Evolutionary conservation across 2,329 filamentous ascomycete genomes (phyloP), one percentile per base, ranked within the genome.

Genomic region (Arthrinium phaeospermum): DNA sequence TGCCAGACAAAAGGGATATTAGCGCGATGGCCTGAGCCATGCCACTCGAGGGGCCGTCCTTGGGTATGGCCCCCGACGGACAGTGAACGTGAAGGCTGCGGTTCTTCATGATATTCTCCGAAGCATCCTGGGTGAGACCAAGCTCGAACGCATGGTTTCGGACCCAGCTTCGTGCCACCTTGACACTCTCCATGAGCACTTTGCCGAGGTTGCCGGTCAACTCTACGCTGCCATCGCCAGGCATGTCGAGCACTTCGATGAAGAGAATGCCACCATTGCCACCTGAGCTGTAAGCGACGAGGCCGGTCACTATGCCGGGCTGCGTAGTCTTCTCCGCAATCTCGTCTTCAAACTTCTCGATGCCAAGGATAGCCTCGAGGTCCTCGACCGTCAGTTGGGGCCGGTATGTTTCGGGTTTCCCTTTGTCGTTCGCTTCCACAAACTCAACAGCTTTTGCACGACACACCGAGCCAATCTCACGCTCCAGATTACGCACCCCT

Each of bases 181-280:
- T 96, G 57, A 98, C 96, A 75, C 92, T 96, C 83, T 99, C 96
- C 83, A 98, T 98, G 73, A 99, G 90, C 44, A 99, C 96, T 77
- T 98, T 95, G 75, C 96, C 96, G 8, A 99, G 91, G 82, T 97
- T 98, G 74, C 96, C 96, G 0, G 96, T 99, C 37, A 99, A 91
- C 83, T 98, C 96, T 47, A 99, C 94, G 70, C 93, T 92, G 46
- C 96, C 96, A 72, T 90, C 92, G 61, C 96, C 96, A 0, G 96
- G 96, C 95, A 98, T 98, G 80, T 98, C 95, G 14, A 96, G 94
- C 64, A 98, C 94, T 83, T 99, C 96, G 78, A 99, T 99, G 86
- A 99, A 99, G 71, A 99, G 88, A 78, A 99, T 99, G 80, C 93
- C 95, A 74, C 96, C 96, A 81, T 98, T 96, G 68, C 95, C 95